Evolutionary conservation across 2,329 filamentous ascomycete species (phyloP).

Genomic region (Fonsecaea nubica): DNA sequence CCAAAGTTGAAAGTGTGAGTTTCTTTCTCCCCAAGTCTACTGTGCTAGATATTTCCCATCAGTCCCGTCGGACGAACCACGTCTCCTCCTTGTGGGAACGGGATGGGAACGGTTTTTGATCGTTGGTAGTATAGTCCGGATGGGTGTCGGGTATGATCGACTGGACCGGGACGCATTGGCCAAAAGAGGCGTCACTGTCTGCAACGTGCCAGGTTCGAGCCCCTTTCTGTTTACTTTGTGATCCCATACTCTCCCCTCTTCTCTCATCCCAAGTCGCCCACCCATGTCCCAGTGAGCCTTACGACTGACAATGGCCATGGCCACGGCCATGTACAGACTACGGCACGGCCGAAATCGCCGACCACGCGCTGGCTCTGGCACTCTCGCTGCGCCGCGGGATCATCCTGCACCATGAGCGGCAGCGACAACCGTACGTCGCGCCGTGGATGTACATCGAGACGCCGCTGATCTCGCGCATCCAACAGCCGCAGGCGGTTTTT

Average conservation of each 20-base stretch:
- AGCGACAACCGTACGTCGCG: constrained; percentile 26
- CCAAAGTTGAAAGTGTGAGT: constrained; percentile 38
- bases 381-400: constrained; percentile 37
- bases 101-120: not conserved
- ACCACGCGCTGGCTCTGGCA: constrained; percentile 36
- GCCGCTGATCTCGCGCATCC: constrained; percentile 34
- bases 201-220: constrained; percentile 46
- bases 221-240: constrained; percentile 42
- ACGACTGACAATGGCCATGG: no score
- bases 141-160: constrained; percentile 39
- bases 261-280: constrained; percentile 23
- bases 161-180: constrained; percentile 38
- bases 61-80: no score
- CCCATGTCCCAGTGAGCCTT: no score
- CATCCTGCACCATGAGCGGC: constrained; percentile 36
- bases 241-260: constrained; percentile 43
- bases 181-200: constrained; percentile 35
- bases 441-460: constrained; percentile 38
- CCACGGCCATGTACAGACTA: constrained; percentile 27
- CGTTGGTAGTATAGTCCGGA: constrained; percentile 34
- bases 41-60: no score
- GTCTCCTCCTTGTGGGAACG: no score
- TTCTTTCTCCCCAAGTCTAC: not conserved
- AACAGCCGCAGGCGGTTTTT: constrained; percentile 54
- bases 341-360: constrained; percentile 39